These are phyloP conservation scores for Pseudonitzschia multiseries DNA, from an alignment of 108 stramenopile species.

Conservation along the genomic window DNA sequence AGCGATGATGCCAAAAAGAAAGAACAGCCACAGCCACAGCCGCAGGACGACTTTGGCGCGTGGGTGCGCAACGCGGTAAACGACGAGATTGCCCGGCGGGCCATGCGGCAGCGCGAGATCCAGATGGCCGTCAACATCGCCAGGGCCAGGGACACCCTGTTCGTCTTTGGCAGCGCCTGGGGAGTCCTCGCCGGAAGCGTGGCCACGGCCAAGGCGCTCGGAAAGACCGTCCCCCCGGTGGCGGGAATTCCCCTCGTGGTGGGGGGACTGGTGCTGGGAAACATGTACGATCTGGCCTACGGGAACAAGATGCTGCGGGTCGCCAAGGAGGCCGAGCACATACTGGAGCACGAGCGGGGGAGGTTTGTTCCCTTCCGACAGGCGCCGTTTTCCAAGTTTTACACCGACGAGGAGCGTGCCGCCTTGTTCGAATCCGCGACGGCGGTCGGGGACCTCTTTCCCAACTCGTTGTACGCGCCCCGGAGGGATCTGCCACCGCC, in stretches of 20 bases:
- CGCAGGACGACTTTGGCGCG: background rate
- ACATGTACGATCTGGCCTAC: constrained; percentile 61
- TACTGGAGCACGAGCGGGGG: constrained; percentile 52
- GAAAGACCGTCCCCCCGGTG: constrained; percentile 35
- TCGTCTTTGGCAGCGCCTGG: constrained; percentile 52
- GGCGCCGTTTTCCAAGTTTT: constrained; percentile 54
- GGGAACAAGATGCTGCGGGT: constrained; percentile 59
- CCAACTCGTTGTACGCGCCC: constrained; percentile 14
- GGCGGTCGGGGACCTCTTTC: constrained; percentile 43
- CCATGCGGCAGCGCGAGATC: constrained; percentile 60
- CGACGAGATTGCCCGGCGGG: constrained; percentile 38
- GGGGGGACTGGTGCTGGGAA: constrained; percentile 50
- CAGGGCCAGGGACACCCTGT: constrained; percentile 50
- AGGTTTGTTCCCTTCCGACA: constrained; percentile 52
- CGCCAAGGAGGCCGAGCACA: constrained; percentile 54
- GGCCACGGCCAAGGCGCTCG: constrained; percentile 28
- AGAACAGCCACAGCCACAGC: background rate
- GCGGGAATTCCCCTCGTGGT: constrained; percentile 47
- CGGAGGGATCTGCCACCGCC: background rate
- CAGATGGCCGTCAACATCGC: constrained; percentile 65
- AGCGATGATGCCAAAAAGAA: background rate
- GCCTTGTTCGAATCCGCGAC: constrained; percentile 42
- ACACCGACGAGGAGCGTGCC: constrained; percentile 42
- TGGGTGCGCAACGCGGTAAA: background rate
- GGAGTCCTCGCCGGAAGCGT: constrained; percentile 34